Conservation (phyloP, 306 rosid species). For the Cucumis cinereus region DNA sequence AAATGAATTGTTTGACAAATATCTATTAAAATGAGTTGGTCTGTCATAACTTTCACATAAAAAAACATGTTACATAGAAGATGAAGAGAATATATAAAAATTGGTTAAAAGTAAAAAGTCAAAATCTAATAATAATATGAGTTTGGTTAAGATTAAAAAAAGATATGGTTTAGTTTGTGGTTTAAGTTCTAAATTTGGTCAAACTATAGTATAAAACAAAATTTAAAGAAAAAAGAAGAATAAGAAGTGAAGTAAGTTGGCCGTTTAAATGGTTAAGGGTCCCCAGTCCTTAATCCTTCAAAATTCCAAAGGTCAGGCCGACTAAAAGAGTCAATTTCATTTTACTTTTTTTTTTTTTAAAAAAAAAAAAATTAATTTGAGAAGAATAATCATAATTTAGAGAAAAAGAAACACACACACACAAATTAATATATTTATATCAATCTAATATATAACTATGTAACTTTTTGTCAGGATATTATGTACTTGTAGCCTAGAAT, state of each 20-base stretch:
- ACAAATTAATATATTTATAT: not conserved
- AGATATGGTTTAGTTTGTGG: not conserved
- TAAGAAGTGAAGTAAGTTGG: not conserved
- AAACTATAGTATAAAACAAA: not conserved
- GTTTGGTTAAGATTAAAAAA: not conserved
- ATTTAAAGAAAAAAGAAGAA: not conserved
- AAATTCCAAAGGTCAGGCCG: slow-evolving; percentile 16
- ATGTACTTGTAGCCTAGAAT: not conserved
- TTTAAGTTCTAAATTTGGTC: not conserved
- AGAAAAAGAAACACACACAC: not conserved
- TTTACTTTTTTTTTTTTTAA: not conserved
- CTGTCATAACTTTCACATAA: not conserved
- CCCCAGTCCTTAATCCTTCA: slow-evolving; percentile 14
- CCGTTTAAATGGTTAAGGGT: slow-evolving; percentile 16
- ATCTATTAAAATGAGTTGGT: no score
- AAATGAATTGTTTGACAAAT: no score
- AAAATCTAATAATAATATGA: not conserved
- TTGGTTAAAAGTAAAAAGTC: not conserved
- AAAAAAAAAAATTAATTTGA: no score
- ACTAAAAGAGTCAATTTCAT: not conserved
- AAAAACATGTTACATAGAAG: not conserved
- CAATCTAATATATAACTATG: not conserved
- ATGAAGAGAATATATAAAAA: not conserved
- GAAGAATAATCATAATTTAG: not conserved
- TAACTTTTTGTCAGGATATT: not conserved